Percentiles rank a stretch among this genome's conserved stretches.
Conservation (phyloP, 345 rosid genomes). For the Pugionium cornutum region DNA sequence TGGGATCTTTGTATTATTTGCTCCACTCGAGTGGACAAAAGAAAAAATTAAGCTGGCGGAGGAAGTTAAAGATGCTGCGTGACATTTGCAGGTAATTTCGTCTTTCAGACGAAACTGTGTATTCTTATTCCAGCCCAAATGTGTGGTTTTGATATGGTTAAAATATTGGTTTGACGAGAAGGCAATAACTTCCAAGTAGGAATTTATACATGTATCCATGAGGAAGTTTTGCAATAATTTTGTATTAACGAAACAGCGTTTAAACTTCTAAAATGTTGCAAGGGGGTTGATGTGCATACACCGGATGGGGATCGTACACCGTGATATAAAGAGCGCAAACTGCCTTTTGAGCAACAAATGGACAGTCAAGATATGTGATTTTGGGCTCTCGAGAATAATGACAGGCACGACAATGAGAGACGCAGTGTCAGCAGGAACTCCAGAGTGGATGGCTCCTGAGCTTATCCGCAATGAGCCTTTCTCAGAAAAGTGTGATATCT, state of each 20-base stretch:
- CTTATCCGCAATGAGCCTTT: constrained; percentile 89
- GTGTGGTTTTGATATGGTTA: not conserved
- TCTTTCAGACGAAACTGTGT: not conserved
- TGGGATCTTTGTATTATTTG: constrained; percentile 85
- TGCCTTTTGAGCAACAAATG: constrained; percentile 89
- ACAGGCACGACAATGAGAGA: constrained; percentile 66
- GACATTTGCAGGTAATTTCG: constrained; percentile 88
- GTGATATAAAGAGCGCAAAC: constrained; percentile 84
- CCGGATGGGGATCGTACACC: constrained; percentile 92
- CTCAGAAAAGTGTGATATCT: constrained; percentile 95
- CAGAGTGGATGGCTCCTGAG: constrained; percentile 99
- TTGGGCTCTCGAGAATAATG: constrained; percentile 94
- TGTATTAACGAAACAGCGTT: not conserved
- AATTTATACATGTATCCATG: not conserved
- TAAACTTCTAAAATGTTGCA: not conserved
- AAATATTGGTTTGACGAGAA: constrained; percentile 4
- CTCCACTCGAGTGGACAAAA: constrained; percentile 91
- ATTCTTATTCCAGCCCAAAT: not conserved
- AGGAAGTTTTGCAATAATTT: not conserved
- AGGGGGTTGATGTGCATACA: constrained; percentile 99
- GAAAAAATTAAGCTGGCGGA: constrained; percentile 83
- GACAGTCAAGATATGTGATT: constrained; percentile 95
- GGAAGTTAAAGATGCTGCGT: constrained; percentile 83
- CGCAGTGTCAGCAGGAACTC: constrained; percentile 92
- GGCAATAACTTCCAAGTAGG: not conserved